Evolutionary conservation across 2,329 filamentous ascomycete genomes (phyloP), one percentile per base, ranked within the genome.

Genomic region (Colletotrichum sp.): DNA sequence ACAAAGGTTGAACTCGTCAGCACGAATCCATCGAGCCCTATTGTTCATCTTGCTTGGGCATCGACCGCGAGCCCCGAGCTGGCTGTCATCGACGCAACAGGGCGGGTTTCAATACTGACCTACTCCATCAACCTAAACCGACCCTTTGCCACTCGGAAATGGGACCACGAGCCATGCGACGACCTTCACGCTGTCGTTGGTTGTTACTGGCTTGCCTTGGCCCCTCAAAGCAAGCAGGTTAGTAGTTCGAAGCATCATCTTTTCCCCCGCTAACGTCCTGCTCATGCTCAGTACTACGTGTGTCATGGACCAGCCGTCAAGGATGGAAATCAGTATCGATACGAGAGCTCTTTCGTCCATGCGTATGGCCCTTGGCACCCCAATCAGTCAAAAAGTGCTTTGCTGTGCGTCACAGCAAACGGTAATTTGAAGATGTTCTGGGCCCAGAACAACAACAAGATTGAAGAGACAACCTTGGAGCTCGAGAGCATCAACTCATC

Each of bases 1-100:
- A 93, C 91, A 5, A 86, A 88, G 2, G 89, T 93, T 71, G 83
- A 88, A n/a, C 89, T 91, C 13, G 88, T 95, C 77, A 88, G 90
- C 18, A 89, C 91, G 60, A 87, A 90, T n/a, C 90, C 92, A 32
- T 90, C 92, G 2, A 92, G 92, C 34, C 92, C 91, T 6, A 88
- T 98, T 55, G 92, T 94, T 21, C 96, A 98, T 84, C 85, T 99
- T 12, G 93, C 92, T 68, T 99, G 96, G 95, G 94, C 94, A 66
- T 85, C 88, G 0, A 92, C 93, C 16, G 89, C 90, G 7, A 94
- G 92, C 43, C 92, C 93, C 4, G 97, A 99, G 79, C 88, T 99
- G 71, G 96, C 96, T 3, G 91, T 97, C 21, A 90, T 97, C 75
- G 96, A 99, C 84, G 90, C 93, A 32, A 91, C 92, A 28, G 97